Base-by-base conservation (phyloP, 306 rosid species). In the Parietaria judaica region DNA sequence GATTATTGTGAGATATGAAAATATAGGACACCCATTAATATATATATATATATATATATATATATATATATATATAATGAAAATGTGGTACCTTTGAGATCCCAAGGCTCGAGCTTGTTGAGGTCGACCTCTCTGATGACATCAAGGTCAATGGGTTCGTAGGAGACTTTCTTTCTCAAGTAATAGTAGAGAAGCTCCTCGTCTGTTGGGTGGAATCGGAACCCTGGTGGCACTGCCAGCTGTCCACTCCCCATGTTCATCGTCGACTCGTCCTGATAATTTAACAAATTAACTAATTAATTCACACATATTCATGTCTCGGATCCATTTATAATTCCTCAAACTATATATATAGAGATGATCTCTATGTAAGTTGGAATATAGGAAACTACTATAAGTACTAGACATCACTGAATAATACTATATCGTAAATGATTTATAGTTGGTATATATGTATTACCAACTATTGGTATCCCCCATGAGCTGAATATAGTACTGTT, bases 131-230 rank as follows among this genome's bases (percentile, higher is more conserved):
- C 99, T 48, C 90, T 76, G 6, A 92, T 88, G 67, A 92, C 99
- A 63, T 92, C 95, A 63, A 92, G 96, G 50, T 92, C 96, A 63
- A 88, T 92, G 78, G 95, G 80, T 78, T 92, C 99, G 71, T 79
- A 92, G 3, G 95, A 92, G 38, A 92, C 95, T 66, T 92, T 92
- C 86, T 92, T 92, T 81, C 88, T 80, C 0, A 92, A 81, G 74
- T 92, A 92, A 80, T 92, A 92, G 79, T 88, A 88, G 31, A 92
- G 96, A 79, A 92, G 99, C 79, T 92, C 99, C 62, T 92, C 99
- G 56, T 92, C 99, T 0, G 99, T 92, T 5, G 99, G 99, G 60
- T 92, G 99, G 55, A 92, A 92, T 62, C 99, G 58, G 66, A 92
- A 92, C 2, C 99, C 99, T 0, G 99, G 99, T 11, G 99, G 99